Evolutionary conservation across 2,329 filamentous ascomycete species (phyloP).

Genomic region (Botryosphaeria dothidea): DNA sequence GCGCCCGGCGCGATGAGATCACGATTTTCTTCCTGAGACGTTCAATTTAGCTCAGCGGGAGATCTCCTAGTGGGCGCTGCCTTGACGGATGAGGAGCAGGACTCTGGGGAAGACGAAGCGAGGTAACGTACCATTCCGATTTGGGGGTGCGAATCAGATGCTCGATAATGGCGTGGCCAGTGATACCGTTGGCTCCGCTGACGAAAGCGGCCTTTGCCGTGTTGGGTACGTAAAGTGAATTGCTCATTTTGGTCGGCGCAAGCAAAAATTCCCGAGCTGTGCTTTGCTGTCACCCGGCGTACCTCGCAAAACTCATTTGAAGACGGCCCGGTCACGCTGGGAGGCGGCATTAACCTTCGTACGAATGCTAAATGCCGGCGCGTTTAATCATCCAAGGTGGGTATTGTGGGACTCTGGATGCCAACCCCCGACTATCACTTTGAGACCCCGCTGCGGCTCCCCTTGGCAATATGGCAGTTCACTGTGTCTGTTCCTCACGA

Average conservation of each 20-base stretch:
- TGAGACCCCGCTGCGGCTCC: not conserved
- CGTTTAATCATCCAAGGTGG: not conserved
- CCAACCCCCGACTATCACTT: not conserved
- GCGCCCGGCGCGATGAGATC: conserved; percentile 30
- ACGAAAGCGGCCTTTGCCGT: conserved; percentile 34
- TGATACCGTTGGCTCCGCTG: conserved; percentile 38
- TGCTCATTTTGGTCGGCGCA: not conserved
- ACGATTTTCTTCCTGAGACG: conserved; percentile 28
- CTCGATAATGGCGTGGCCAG: conserved; percentile 36
- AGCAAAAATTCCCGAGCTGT: not conserved
- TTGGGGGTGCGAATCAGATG: conserved; percentile 31
- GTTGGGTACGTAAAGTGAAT: not conserved
- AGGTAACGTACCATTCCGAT: not conserved
- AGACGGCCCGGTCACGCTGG: not conserved
- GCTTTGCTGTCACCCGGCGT: not conserved
- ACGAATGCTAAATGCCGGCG: not conserved
- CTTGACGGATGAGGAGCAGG: not conserved
- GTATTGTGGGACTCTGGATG: not conserved
- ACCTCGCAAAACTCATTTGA: not conserved
- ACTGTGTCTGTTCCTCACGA: too few species aligned
- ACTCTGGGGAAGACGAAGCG: not conserved
- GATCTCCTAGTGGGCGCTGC: not conserved
- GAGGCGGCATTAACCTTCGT: not conserved
- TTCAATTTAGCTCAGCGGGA: not conserved
- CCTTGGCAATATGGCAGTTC: too few species aligned